Conservation (phyloP, 1,139 yeast species). For the Debaryomycetaceae sp. region DNA sequence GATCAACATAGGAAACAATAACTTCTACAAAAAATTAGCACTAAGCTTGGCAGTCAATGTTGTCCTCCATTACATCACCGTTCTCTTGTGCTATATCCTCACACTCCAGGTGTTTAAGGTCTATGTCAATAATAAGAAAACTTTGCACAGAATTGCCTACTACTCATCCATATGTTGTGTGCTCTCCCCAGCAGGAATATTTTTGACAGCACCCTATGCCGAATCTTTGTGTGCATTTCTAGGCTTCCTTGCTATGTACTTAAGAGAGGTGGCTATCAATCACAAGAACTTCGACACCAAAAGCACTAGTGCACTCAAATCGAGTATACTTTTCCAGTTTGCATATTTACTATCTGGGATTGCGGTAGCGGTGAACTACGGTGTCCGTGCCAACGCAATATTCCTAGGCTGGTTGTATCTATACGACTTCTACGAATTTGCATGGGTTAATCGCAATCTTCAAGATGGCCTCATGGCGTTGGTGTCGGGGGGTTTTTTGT, state of each 20-base stretch:
- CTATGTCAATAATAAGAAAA: conserved; percentile 16
- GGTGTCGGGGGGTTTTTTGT: conserved; percentile 55
- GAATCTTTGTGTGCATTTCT: conserved; percentile 73
- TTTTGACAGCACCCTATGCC: conserved; percentile 70
- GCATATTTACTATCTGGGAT: conserved; percentile 55
- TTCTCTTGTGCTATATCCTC: conserved; percentile 48
- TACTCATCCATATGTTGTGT: conserved; percentile 48
- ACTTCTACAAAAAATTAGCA: conserved; percentile 43
- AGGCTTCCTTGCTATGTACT: conserved; percentile 55
- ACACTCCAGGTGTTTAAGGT: conserved; percentile 34
- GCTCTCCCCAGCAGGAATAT: conserved; percentile 78
- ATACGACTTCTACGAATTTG: conserved; percentile 46
- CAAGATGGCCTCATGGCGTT: conserved; percentile 28
- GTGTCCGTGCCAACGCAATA: conserved; percentile 73
- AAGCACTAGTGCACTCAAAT: conserved; percentile 11
- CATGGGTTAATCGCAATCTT: conserved; percentile 12
- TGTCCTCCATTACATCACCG: conserved; percentile 48
- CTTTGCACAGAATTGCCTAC: conserved; percentile 23
- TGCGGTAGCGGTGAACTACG: conserved; percentile 53
- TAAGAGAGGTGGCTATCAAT: conserved; percentile 42
- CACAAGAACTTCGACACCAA: conserved; percentile 13
- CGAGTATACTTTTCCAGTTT: conserved; percentile 5
- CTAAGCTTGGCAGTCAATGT: conserved; percentile 50
- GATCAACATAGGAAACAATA: conserved; percentile 16
- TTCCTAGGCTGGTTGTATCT: conserved; percentile 68